These are phyloP conservation scores for Agrocybe praecox DNA, from an alignment of 768 basidiomycete species.

Conservation along the genomic window DNA sequence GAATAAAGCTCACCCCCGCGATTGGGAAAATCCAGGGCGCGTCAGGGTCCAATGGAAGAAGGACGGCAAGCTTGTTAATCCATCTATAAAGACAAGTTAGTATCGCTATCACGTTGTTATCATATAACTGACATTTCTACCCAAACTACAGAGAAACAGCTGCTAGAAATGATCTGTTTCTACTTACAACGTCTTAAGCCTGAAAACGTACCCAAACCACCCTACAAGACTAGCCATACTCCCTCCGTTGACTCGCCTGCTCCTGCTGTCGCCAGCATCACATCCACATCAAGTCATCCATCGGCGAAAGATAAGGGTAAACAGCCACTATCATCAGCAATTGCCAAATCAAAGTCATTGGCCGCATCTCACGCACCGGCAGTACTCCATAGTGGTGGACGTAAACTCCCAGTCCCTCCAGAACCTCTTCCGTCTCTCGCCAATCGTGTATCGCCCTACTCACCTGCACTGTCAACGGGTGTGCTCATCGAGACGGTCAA, in stretches of 20 bases:
- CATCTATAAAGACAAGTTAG: conserved; percentile 76
- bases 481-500: conserved; percentile 84
- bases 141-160: conserved; percentile 66
- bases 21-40: conserved; percentile 98
- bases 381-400: conserved; percentile 32
- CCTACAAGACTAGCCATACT: conserved; percentile 42
- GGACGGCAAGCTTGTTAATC: conserved; percentile 67
- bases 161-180: conserved; percentile 73
- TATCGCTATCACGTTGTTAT: conserved; percentile 13
- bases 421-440: conserved; percentile 74
- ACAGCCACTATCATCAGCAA: conserved; percentile 36
- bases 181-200: conserved; percentile 77
- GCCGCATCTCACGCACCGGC: conserved; percentile 4
- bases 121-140: background rate
- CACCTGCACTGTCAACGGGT: conserved; percentile 75
- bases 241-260: conserved; percentile 10
- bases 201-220: conserved; percentile 66
- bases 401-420: conserved; percentile 72
- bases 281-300: conserved; percentile 19
- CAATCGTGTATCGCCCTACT: conserved; percentile 77
- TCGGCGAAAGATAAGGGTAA: conserved; percentile 48
- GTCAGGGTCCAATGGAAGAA: conserved; percentile 94
- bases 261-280: conserved; percentile 11
- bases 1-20: conserved; percentile 87
- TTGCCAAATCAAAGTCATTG: conserved; percentile 45